Evolutionary conservation across 1,284 basidiomycete genomes (phyloP), one percentile per base, ranked within the genome.

Genomic region (Fomitopsis schrenkii): DNA sequence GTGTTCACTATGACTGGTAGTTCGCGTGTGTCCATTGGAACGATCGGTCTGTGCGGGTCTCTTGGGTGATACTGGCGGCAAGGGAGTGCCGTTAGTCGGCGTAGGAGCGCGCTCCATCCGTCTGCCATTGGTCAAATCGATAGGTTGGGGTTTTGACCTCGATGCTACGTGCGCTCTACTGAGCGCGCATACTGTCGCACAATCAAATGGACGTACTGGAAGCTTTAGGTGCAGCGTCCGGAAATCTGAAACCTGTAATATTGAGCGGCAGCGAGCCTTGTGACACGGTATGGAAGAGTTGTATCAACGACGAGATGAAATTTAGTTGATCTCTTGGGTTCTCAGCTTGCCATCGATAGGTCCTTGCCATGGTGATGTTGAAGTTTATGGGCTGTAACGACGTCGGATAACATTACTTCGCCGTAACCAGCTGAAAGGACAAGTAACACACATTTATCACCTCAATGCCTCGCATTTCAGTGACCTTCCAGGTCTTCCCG

Each of bases 401-500:
- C 26, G 56, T 48, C 45, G 9, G 30, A 10, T 28, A 14, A 54
- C 33, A 55, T 53, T 45, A 55, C 40, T 55, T 42, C 30, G 19
- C 14, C 15, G 28, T 9, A 45, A n/a, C 40, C 17, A 53, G 22
- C 28, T 8, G 26, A 28, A 17, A 15, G 3, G 10, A 8, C 62
- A 33, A 10, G 28, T 7, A 45, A 33, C 66, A 58, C 59, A 58
- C 95, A 68, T 82, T 83, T 40, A 86, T 67, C 48, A 96, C 88
- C 66, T 95, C 89, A 53, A 99, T 74, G 38, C 79, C 87, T 59
- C 90, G 83, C 65, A 99, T 82, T 72, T 97, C 94, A 54, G 86
- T 77, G 46, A 98, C 75, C 64, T 83, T 85, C 97, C 97, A 99
- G 9, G 96, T 95, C 80, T 99, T 99, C 26, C 97, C 97, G 59